Percentiles rank a stretch among this genome's conserved stretches.
Evolutionary conservation across 2,329 filamentous ascomycete species (phyloP).

Genomic region (Arachnomyces sp.): DNA sequence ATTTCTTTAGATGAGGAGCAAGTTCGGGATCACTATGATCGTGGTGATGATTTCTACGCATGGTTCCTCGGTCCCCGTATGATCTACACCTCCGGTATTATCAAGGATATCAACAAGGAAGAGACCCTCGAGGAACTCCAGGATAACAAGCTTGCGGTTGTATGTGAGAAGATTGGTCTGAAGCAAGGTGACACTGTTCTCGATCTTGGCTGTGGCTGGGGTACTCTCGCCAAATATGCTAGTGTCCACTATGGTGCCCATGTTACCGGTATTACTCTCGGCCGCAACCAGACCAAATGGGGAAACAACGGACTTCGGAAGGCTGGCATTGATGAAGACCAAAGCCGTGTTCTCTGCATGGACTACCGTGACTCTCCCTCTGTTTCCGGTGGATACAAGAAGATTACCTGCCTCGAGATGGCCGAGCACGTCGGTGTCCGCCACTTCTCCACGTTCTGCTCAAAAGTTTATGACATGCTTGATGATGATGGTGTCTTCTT

Average conservation of each 20-base stretch:
- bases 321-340: conserved; percentile 71
- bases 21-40: conserved; percentile 94
- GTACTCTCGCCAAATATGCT: conserved; percentile 87
- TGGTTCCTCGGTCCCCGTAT: conserved; percentile 98
- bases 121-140: conserved; percentile 91
- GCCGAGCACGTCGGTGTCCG: conserved; percentile 96
- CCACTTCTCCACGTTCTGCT: conserved; percentile 71
- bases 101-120: conserved; percentile 77
- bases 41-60: conserved; percentile 94
- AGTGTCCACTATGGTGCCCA: conserved; percentile 82
- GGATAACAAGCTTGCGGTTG: conserved; percentile 91
- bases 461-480: conserved; percentile 88
- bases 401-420: conserved; percentile 98
- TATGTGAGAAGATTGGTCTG: conserved; percentile 90
- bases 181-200: conserved; percentile 74
- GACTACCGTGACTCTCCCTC: conserved; percentile 93
- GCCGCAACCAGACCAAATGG: conserved; percentile 93
- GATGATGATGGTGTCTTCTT: conserved; percentile 95
- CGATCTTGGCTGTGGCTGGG: conserved; percentile 97
- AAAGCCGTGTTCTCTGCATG: conserved; percentile 88
- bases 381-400: conserved; percentile 71
- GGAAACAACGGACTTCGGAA: conserved; percentile 83
- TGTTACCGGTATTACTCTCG: conserved; percentile 84
- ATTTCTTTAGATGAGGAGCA: conserved; percentile 77
- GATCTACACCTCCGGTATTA: conserved; percentile 96